Conservation (phyloP, 208 protist genomes). For the Leishmania gerbilli region DNA sequence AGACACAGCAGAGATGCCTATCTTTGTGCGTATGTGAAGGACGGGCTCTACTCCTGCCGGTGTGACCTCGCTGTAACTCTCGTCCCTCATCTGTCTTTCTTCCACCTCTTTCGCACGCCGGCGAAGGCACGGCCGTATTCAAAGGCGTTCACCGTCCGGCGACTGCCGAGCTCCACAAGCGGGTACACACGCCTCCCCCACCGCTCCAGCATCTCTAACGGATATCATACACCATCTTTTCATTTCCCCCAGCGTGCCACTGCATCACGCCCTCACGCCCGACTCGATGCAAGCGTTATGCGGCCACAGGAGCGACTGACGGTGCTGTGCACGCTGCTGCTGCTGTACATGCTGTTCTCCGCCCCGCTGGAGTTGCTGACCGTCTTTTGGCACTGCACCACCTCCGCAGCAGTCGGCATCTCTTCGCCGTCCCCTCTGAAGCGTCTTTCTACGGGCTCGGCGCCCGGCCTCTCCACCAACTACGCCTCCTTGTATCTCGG, state of each 20-base stretch:
- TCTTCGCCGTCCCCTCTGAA: too few species aligned
- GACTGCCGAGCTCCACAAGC: neutral
- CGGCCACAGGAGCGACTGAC: conserved; percentile 4
- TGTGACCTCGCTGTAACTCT: neutral
- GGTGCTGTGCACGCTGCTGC: conserved; percentile 13
- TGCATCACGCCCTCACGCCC: neutral
- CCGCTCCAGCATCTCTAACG: neutral
- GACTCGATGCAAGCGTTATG: conserved; percentile 7
- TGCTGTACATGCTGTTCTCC: conserved; percentile 11
- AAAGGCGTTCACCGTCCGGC: neutral
- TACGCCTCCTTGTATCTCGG: conserved; percentile 11
- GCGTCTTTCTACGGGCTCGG: neutral
- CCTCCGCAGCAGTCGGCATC: neutral
- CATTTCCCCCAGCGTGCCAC: neutral
- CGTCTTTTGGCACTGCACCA: neutral
- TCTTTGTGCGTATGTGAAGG: neutral
- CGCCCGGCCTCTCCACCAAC: conserved; percentile 8
- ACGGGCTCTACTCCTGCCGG: neutral
- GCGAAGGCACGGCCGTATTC: neutral
- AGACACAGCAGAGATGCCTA: neutral
- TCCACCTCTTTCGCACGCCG: neutral
- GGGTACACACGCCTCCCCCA: neutral
- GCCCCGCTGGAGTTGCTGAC: conserved; percentile 1
- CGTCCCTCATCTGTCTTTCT: neutral
- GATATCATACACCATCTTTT: neutral